These are phyloP conservation scores for Chondrus crispus DNA, from an alignment of 23 red algal species.

Conservation along the genomic window DNA sequence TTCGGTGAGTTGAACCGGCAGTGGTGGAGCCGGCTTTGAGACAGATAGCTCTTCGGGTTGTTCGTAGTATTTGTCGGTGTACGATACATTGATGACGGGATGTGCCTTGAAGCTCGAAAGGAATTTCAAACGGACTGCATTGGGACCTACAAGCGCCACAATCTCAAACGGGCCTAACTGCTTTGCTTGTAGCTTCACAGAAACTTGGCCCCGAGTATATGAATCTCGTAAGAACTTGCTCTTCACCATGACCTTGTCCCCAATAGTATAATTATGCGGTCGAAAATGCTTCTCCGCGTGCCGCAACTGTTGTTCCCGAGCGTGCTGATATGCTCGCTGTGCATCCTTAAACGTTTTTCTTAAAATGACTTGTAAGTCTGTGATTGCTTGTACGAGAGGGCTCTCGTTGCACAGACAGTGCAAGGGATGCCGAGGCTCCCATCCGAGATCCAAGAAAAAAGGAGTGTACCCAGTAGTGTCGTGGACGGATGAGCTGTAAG, in stretches of 20 bases:
- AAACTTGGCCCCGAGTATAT: no score
- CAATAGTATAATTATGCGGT: no score
- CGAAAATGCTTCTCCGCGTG: no score
- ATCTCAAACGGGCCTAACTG: not conserved
- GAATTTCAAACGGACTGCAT: not conserved
- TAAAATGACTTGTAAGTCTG: not conserved
- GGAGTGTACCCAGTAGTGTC: not conserved
- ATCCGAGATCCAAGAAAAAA: not conserved
- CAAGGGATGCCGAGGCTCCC: not conserved
- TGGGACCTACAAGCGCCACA: not conserved
- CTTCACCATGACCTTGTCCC: no score
- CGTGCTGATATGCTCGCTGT: not conserved
- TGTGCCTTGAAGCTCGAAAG: not conserved
- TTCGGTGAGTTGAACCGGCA: not conserved
- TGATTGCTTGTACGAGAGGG: not conserved
- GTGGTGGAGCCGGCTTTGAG: not conserved
- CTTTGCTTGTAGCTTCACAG: no score
- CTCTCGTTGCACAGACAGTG: not conserved
- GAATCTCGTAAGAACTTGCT: no score
- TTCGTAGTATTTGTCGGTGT: not conserved
- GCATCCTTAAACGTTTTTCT: not conserved
- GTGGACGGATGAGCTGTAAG: not conserved
- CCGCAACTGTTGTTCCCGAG: no score
- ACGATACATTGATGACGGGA: not conserved
- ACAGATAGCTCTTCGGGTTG: not conserved